Base-by-base conservation (phyloP, 1,139 yeast genomes). In the Hansenula lynferdii region DNA sequence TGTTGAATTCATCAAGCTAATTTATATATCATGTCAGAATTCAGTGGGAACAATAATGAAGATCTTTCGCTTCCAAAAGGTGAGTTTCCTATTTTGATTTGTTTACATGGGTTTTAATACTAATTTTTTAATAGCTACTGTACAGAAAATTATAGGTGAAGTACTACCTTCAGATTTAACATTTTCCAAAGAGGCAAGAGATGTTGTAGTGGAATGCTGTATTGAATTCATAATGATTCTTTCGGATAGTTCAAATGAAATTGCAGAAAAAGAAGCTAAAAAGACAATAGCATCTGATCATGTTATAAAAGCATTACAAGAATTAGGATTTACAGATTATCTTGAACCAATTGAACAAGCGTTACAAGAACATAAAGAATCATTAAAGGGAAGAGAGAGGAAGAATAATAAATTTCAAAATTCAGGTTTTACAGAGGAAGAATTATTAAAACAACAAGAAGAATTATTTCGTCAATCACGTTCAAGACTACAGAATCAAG, bases 201-300 rank as follows among this genome's bases (percentile, higher is more conserved):
- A 92, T 57, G 95, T 96, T 39, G 76, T 92, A 34, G 92, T 95
- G 34, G 97, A 92, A 58, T 89, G 97, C 60, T 90, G 97, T 54
- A 89, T 92, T 42, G 97, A 89, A 62, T 92, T 92, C 57, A 84
- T 94, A 43, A 92, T 92, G 95, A 87, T 92, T 47, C 68, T 92
- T 37, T 85, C 96, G 11, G 85, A 96, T 4, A 96, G 89, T 62
- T 85, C 94, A 44, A 90, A 94, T 56, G 98, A 94, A 49, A 87
- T 92, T 49, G 97, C 98, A 1, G 98, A 92, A 56, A 85, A 85
- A 54, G 98, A 92, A 57, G 83, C 95, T 37, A 92, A 92, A 62
- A 94, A 92, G 63, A 92, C 99, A 8, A 92, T 92, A 38, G 96
- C 97, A 1, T 84, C 96, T 2, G 98, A 92, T 58, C 99, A 92